These are phyloP conservation scores for Pneumocystis murina DNA, from an alignment of 1,139 yeast genomes.

Conservation along the genomic window DNA sequence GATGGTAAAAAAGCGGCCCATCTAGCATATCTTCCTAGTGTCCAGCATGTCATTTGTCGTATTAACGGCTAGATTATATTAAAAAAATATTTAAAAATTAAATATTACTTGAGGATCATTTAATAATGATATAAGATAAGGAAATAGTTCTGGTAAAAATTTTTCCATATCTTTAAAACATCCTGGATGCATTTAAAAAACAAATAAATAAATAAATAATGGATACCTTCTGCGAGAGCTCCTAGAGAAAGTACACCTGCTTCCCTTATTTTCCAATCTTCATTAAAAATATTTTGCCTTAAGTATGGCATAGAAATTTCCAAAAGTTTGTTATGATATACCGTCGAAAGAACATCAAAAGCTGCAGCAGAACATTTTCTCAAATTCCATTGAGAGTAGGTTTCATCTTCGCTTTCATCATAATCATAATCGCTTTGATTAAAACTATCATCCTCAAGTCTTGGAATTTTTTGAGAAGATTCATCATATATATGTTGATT, in stretches of 20 bases:
- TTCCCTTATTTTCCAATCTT: conserved; percentile 79
- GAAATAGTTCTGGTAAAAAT: conserved; percentile 66
- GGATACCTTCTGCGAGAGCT: conserved; percentile 59
- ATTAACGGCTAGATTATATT: conserved; percentile 46
- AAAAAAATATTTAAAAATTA: not conserved
- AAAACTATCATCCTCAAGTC: conserved; percentile 25
- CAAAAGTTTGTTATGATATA: conserved; percentile 54
- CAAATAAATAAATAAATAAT: not conserved
- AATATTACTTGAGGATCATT: conserved; percentile 34
- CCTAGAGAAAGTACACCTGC: conserved; percentile 91
- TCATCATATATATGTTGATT: conserved; percentile 15
- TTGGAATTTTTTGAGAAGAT: conserved; percentile 12
- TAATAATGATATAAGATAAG: conserved; percentile 68
- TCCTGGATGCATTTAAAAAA: conserved; percentile 21
- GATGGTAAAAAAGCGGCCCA: conserved; percentile 48
- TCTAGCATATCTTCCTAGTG: conserved; percentile 64
- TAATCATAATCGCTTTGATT: conserved; percentile 45
- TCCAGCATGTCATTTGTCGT: conserved; percentile 91
- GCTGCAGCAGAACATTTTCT: conserved; percentile 93
- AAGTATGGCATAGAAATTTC: conserved; percentile 57
- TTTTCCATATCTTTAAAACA: conserved; percentile 53
- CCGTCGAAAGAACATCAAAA: conserved; percentile 60
- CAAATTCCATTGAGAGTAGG: conserved; percentile 68
- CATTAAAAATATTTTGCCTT: conserved; percentile 51
- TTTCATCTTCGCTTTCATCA: conserved; percentile 49